These are phyloP conservation scores for Phytophthora boehmeriae DNA, from an alignment of 352 stramenopile genomes.

Conservation along the genomic window DNA sequence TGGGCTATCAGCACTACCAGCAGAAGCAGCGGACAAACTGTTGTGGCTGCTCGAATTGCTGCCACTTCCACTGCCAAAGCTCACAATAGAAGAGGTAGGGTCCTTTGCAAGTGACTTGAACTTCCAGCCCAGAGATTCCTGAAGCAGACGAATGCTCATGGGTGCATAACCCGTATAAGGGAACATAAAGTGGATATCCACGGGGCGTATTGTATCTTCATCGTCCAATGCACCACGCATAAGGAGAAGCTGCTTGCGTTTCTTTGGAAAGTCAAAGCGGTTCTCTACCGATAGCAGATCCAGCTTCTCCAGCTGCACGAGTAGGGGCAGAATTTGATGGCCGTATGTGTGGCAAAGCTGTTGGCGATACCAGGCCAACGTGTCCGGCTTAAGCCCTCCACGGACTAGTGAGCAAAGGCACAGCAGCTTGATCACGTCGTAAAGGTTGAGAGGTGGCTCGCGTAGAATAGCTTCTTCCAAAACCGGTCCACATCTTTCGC, in stretches of 20 bases:
- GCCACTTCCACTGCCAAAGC: conserved; percentile 22
- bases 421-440: conserved; percentile 78
- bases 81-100: conserved; percentile 34
- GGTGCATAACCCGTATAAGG: conserved; percentile 85
- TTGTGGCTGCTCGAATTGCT: conserved; percentile 25
- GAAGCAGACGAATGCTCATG: conserved; percentile 81
- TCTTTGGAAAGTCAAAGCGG: conserved; percentile 68
- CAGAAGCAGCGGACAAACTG: conserved; percentile 17
- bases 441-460: conserved; percentile 68
- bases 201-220: conserved; percentile 49
- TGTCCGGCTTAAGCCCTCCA: conserved; percentile 63
- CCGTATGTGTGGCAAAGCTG: conserved; percentile 88
- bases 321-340: conserved; percentile 64
- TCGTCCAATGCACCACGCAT: conserved; percentile 54
- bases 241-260: conserved; percentile 45
- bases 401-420: conserved; percentile 78
- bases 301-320: conserved; percentile 78
- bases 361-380: conserved; percentile 66
- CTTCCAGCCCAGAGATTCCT: conserved; percentile 76
- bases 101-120: conserved; percentile 56
- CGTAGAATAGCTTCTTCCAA: conserved; percentile 74
- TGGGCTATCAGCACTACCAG: conserved; percentile 18
- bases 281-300: conserved; percentile 65
- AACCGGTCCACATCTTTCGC: conserved; percentile 71
- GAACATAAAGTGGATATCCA: conserved; percentile 89